Evolutionary conservation across 495 filamentous ascomycete genomes (phyloP), one percentile per base, ranked within the genome.

Genomic region (Hypoxylon crocopeplum): DNA sequence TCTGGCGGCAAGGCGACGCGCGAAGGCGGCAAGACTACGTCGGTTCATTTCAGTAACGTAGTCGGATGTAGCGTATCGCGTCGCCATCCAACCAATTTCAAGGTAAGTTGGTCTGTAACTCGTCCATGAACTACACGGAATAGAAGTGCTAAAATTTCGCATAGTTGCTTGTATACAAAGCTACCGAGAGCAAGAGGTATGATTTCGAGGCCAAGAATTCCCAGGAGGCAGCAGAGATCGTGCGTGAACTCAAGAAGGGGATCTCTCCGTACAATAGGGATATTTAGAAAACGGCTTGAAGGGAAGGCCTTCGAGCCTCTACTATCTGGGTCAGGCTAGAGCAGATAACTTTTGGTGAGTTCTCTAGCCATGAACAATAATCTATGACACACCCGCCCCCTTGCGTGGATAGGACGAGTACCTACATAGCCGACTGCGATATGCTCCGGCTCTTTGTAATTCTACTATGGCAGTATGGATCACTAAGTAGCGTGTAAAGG

Each of bases 11-110:
- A 84, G 63, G 79, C 76, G 6, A 74, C 79, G 44, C 78, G 81
- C 22, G 83, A 85, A 27, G 85, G 82, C 0, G 80, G 82, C 15
- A 98, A 97, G 74, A 91, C 90, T 13, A 91, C 91, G 10, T 92
- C 91, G 24, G 89, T 98, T 42, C 91, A 92, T 50, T 97, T 97
- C 72, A 89, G 86, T 60, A 92, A 91, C 59, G 91, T 98, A 55
- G 86, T 97, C 13, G 93, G 93, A 3, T 95, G 91, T 72, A 97
- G 97, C 72, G 91, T 96, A 34, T 92, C 88, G 46, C 79, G 91
- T 20, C 88, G 91, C 65, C 93, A 97, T 72, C 92, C 94, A 5
- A 92, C 89, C 67, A 90, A 89, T 65, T 96, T 98, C 75, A 89
- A 94, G 71, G 88, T 86, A 75, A 38, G 76, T 73, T 29, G 13